phyloP scores from a whole-genome alignment of 805 yeast species.

The Saturnispora gosingensis region DNA sequence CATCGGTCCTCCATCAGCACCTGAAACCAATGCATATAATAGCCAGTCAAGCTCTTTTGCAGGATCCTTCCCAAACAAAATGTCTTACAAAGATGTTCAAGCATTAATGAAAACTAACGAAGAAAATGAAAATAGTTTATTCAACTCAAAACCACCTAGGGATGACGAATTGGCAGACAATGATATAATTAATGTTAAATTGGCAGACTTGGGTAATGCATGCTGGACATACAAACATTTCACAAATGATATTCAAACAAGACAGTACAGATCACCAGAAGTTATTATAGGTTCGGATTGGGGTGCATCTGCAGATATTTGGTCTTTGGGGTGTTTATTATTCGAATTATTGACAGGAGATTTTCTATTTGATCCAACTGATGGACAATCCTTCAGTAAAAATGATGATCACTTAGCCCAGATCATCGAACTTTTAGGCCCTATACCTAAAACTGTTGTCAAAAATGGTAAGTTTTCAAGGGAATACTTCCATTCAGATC shows the following conservation, averaged over 20 bases:
- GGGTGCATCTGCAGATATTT: constrained; percentile 93
- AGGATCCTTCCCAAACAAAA: constrained; percentile 12
- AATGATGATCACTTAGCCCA: constrained; percentile 97
- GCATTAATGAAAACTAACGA: constrained; percentile 34
- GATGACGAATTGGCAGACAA: constrained; percentile 30
- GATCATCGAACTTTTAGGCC: constrained; percentile 55
- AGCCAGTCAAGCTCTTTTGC: constrained; percentile 6
- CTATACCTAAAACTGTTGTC: constrained; percentile 45
- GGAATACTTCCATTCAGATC: constrained; percentile 27
- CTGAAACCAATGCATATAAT: constrained; percentile 3
- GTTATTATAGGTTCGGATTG: constrained; percentile 70
- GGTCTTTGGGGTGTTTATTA: constrained; percentile 90
- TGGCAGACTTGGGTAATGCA: constrained; percentile 92
- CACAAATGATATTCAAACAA: constrained; percentile 82
- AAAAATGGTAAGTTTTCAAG: constrained; percentile 53
- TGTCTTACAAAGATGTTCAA: constrained; percentile 24
- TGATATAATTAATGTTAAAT: constrained; percentile 65
- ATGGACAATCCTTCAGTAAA: constrained; percentile 66
- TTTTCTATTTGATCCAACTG: constrained; percentile 83
- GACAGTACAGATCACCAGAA: constrained; percentile 92
- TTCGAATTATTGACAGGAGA: constrained; percentile 94
- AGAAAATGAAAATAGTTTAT: constrained; percentile 24
- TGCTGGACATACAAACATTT: constrained; percentile 75
- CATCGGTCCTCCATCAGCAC: constrained; percentile 12
- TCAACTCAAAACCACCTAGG: constrained; percentile 27